Conservation (phyloP, 2,329 filamentous ascomycete genomes). For the Mollisiaceae sp. region DNA sequence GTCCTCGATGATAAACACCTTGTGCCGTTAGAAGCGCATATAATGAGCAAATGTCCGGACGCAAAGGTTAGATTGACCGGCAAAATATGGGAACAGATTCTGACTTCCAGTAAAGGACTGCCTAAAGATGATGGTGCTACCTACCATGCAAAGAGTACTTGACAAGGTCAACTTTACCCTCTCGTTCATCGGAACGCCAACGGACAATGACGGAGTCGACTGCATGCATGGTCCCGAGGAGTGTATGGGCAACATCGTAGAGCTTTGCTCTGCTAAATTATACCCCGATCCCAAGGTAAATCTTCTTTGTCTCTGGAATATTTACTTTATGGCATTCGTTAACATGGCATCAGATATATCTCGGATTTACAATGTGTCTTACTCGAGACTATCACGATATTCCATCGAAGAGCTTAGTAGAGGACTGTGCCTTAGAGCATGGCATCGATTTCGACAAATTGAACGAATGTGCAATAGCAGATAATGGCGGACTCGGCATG, state of each 20-base stretch:
- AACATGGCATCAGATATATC: conserved; percentile 71
- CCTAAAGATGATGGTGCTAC: conserved; percentile 78
- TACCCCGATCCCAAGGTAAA: conserved; percentile 83
- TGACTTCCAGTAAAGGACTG: conserved; percentile 61
- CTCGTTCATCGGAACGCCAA: conserved; percentile 84
- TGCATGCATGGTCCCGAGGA: conserved; percentile 91
- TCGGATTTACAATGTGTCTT: conserved; percentile 94
- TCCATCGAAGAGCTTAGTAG: conserved; percentile 76
- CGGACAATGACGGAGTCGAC: conserved; percentile 79
- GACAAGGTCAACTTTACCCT: conserved; percentile 90
- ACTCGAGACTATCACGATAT: conserved; percentile 77
- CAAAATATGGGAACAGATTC: background rate
- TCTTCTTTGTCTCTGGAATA: conserved; percentile 68
- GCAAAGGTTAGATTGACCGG: conserved; percentile 58
- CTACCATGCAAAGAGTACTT: conserved; percentile 80
- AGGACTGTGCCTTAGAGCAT: conserved; percentile 90
- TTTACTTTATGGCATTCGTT: conserved; percentile 55
- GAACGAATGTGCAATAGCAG: conserved; percentile 79
- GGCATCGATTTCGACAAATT: conserved; percentile 82
- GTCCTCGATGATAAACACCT: conserved; percentile 35
- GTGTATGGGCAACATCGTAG: conserved; percentile 92
- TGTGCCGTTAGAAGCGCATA: conserved; percentile 89
- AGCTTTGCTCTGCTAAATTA: conserved; percentile 84
- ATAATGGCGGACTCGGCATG: conserved; percentile 75
- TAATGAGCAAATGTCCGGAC: conserved; percentile 98